Conservation (phyloP, 2,329 filamentous ascomycete genomes). For the Fusarium poae region DNA sequence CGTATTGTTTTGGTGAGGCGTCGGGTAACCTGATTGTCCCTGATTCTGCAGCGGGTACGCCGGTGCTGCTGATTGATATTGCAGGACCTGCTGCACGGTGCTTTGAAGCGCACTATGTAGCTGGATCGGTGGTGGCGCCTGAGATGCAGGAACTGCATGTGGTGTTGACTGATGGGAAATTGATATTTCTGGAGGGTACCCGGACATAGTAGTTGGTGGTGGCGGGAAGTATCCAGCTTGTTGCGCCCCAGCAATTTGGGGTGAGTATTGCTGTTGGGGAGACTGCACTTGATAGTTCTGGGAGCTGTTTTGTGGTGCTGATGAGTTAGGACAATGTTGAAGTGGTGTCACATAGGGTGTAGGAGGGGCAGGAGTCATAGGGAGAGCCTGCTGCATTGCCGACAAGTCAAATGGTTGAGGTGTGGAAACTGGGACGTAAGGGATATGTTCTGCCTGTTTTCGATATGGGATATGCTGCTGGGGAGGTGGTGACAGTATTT, state of each 20-base stretch:
- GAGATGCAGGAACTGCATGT: not conserved
- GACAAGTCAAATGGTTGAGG: conserved; percentile 30
- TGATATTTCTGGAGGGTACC: conserved; percentile 3
- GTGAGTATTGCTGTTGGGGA: not conserved
- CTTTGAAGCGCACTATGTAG: not conserved
- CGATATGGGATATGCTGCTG: not conserved
- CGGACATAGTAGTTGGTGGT: not conserved
- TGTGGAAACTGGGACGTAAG: not conserved
- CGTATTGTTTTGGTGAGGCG: not conserved
- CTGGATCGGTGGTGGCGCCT: not conserved
- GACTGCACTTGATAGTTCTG: not conserved
- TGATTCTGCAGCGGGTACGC: conserved; percentile 4
- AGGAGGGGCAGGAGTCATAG: not conserved
- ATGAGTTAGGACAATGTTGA: not conserved
- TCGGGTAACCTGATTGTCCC: not conserved
- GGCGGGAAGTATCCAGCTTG: conserved; percentile 15
- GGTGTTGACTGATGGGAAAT: not conserved
- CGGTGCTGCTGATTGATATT: not conserved
- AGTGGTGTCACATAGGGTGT: not conserved
- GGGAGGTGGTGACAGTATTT: conserved; percentile 11
- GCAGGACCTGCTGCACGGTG: not conserved
- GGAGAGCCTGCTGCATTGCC: conserved; percentile 32
- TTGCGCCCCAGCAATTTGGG: not conserved
- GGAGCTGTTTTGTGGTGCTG: not conserved
- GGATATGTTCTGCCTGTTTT: not conserved